A percentile compares a stretch with the other conserved stretches of the same genome.
These are phyloP conservation scores for Arthrobotrys sphaeroides DNA, from an alignment of 2,329 filamentous ascomycete species.

Conservation along the genomic window DNA sequence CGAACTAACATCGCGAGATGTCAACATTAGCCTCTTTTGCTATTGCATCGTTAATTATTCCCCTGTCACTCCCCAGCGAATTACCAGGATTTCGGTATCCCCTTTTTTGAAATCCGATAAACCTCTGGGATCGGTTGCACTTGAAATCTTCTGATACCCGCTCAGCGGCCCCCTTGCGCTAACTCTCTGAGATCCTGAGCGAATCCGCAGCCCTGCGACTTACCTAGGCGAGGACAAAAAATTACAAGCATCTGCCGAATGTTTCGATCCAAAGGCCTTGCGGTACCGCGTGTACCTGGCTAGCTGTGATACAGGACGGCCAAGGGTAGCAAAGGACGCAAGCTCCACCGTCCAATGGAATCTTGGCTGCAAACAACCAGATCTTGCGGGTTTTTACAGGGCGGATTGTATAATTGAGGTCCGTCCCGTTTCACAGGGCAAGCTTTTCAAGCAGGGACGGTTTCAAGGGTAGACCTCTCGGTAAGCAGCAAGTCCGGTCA, in stretches of 20 bases:
- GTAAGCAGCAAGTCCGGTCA: conserved; percentile 19
- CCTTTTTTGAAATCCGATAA: conserved; percentile 36
- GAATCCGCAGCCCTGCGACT: conserved; percentile 1
- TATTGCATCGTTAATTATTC: conserved; percentile 29
- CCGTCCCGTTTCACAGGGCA: conserved; percentile 44
- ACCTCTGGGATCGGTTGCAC: conserved; percentile 18
- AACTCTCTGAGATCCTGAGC: conserved; percentile 8
- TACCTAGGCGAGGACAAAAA: neutral
- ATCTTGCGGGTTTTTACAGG: neutral
- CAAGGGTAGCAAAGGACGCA: neutral
- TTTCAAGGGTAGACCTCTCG: conserved; percentile 44
- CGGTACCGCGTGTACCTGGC: neutral
- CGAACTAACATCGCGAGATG: neutral
- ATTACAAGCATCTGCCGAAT: conserved; percentile 9
- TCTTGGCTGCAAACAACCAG: neutral
- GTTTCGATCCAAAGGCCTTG: conserved; percentile 5
- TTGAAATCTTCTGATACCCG: conserved; percentile 43
- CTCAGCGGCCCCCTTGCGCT: conserved; percentile 50
- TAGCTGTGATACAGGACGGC: conserved; percentile 6
- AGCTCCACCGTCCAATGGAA: conserved; percentile 4
- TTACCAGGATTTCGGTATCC: conserved; percentile 5
- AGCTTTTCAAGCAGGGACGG: conserved; percentile 36
- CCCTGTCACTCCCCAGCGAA: conserved; percentile 3
- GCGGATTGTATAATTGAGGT: conserved; percentile 38
- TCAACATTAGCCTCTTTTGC: neutral